Evolutionary conservation across 768 basidiomycete species (phyloP), one percentile per base, ranked within the genome.

Genomic region (Naganishia friedmannii): DNA sequence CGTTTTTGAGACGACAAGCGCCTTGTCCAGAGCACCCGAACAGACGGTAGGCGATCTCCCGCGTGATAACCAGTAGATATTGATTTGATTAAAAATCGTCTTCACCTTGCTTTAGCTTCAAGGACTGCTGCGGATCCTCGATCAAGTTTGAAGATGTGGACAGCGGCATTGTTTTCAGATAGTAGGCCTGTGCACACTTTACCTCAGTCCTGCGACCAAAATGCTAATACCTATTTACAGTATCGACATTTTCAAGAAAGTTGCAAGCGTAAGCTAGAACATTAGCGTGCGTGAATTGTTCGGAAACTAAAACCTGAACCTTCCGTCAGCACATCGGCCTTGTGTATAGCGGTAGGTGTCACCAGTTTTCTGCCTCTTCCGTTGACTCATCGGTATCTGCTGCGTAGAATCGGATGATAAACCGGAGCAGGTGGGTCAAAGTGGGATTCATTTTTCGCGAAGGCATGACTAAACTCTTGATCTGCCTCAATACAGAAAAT

Each of bases 281-380:
- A 0, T 8, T 15, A 10, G 6, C 1, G n/a, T 26, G 29, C 26
- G 0, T 17, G 63, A 39, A 21, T 21, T 23, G 23, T 51, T n/a
- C n/a, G n/a, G n/a, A 8, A 2, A 60, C 60, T 73, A 21, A 74
- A 65, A 9, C 17, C 8, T 7, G n/a, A 1, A 3, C 23, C 32
- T 53, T 17, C 12, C 31, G 15, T 5, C 66, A 98, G 77, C 93
- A 96, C 78, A 85, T 95, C 55, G 90, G 86, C 0, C 81, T 98
- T 26, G 89, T 98, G 48, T 85, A 95, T 51, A 93, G 92, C 65
- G 85, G 93, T 91, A 72, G 58, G 81, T 73, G 34, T 28, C 23
- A 26, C 12, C 23, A 17, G 7, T 13, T 26, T 6, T 4, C 19
- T 23, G n/a, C 15, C 7, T 34, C 32, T 3, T 23, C 34, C 15